phyloP scores from a whole-genome alignment of 495 filamentous ascomycete genomes.

The Aspergillus hancockii region DNA sequence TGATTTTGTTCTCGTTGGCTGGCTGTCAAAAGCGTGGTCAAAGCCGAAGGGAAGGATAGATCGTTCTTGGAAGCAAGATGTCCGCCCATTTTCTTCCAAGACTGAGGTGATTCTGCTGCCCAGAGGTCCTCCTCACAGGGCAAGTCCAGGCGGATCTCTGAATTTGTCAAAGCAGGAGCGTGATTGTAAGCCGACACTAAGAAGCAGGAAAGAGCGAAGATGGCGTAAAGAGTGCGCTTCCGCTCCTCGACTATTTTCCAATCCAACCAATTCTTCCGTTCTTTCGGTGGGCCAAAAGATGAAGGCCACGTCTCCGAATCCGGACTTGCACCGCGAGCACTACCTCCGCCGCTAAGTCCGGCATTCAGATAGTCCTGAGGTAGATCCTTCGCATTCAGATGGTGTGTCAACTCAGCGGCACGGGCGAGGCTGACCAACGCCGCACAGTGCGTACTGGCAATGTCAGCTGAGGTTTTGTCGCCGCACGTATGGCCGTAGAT shows the following conservation, averaged over 20 bases:
- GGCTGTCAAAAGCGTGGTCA: conserved; percentile 77
- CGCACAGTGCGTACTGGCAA: conserved; percentile 87
- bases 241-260: conserved; percentile 91
- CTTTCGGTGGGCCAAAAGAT: conserved; percentile 55
- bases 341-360: conserved; percentile 11
- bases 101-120: conserved; percentile 75
- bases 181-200: conserved; percentile 93
- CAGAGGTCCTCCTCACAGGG: conserved; percentile 95
- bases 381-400: conserved; percentile 41
- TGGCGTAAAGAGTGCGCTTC: conserved; percentile 88
- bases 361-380: conserved; percentile 40
- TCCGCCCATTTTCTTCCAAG: conserved; percentile 78
- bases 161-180: conserved; percentile 87
- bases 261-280: conserved; percentile 80
- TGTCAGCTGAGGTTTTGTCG: conserved; percentile 86
- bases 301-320: conserved; percentile 32
- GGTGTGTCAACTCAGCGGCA: conserved; percentile 70
- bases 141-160: conserved; percentile 86
- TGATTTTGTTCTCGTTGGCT: conserved; percentile 71
- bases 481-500: conserved; percentile 96
- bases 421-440: conserved; percentile 89
- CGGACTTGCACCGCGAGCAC: conserved; percentile 7
- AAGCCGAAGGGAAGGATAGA: conserved; percentile 70
- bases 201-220: conserved; percentile 89
- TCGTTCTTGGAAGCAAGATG: conserved; percentile 61